A percentile compares a stretch with the other conserved stretches of the same genome.
Conservation (phyloP, 352 stramenopile genomes). For the Paralagenidium karlingii region DNA sequence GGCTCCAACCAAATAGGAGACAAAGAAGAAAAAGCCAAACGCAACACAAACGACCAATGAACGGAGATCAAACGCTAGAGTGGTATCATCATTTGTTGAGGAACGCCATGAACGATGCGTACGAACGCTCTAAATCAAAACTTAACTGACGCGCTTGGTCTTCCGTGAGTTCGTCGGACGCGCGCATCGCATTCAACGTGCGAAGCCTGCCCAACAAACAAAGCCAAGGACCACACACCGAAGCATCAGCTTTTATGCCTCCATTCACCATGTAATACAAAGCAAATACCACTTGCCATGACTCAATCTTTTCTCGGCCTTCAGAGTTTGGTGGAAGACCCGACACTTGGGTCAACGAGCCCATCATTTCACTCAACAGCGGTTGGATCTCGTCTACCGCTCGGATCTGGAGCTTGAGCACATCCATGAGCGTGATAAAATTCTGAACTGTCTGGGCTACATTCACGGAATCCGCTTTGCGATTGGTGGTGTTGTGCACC, state of each 20-base stretch:
- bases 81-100: slow-evolving; percentile 48
- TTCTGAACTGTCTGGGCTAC: slow-evolving; percentile 93
- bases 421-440: slow-evolving; percentile 98
- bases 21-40: slow-evolving; percentile 1
- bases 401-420: slow-evolving; percentile 94
- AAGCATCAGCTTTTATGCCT: too few species aligned
- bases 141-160: slow-evolving; percentile 92
- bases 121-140: slow-evolving; percentile 92
- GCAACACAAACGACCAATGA: neutral
- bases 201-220: too few species aligned
- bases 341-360: slow-evolving; percentile 88
- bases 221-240: too few species aligned
- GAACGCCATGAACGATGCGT: slow-evolving; percentile 91
- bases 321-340: slow-evolving; percentile 91
- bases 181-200: slow-evolving; percentile 93
- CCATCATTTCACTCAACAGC: slow-evolving; percentile 93
- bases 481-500: slow-evolving; percentile 72
- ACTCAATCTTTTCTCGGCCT: slow-evolving; percentile 86
- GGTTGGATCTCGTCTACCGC: slow-evolving; percentile 97
- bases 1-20: neutral
- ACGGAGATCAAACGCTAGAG: neutral
- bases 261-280: too few species aligned
- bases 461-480: slow-evolving; percentile 80
- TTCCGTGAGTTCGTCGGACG: slow-evolving; percentile 92
- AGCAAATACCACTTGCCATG: too few species aligned